Base-by-base conservation (phyloP, 2,329 filamentous ascomycete genomes). In the Corinectria fuckeliana region DNA sequence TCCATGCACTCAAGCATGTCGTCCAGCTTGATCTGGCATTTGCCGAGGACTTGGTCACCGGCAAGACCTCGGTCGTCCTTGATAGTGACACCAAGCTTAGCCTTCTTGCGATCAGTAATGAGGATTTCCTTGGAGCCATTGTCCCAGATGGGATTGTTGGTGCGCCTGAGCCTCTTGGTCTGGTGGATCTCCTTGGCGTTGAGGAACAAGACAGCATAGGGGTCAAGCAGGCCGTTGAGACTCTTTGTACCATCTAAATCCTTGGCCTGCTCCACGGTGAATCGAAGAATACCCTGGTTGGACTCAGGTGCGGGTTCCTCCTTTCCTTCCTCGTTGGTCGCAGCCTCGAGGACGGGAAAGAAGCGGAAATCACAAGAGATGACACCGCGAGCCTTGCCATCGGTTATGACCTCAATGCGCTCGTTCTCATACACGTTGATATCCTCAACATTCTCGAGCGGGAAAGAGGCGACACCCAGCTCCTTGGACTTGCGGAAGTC, bases 401-500 rank as follows among this genome's bases (percentile, higher is more conserved):
- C 93, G 23, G 89, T 86, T 71, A 92, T 86, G 53, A 99, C 86
- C 70, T 97, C 94, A 3, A 99, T 80, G 8, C 89, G 87, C 70
- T 96, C 82, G 69, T 96, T 96, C 73, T 97, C 93, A 64, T 92
- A 87, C 50, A 92, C 90, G 20, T 86, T 79, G 18, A 93, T 80
- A 51, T 90, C 85, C 74, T 97, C 91, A 0, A 99, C 78, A 62
- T 89, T 86, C 66, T 98, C 93, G 28, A 99, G 81, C 6, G 88
- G 81, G 74, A 99, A 99, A 0, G 90, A 93, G 1, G 93, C 92
- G 20, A 88, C 85, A 53, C 94, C 95, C 47, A 99, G 85, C 75
- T 97, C 92, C 80, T 97, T 97, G 78, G 97, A 93, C 79, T 98
- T 99, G 66, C 95, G 89, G 76, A 91, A 91, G 58, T 97, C 95